Percentiles rank a stretch among this genome's conserved stretches.
phyloP scores from a whole-genome alignment of 345 rosid genomes.

The Gossypioides kirkii region DNA sequence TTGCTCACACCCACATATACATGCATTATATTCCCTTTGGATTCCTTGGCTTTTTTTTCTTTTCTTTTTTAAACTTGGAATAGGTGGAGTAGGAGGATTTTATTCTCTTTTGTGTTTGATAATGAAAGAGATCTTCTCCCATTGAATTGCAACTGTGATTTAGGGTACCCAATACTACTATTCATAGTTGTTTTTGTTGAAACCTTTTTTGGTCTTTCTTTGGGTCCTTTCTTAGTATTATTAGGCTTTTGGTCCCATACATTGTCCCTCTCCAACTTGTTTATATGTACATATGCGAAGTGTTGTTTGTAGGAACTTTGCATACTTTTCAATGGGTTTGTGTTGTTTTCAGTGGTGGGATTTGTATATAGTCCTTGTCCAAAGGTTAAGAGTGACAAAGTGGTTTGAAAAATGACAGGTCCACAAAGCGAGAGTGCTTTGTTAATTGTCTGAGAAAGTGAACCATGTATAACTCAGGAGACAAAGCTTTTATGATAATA shows the following conservation, averaged over 20 bases:
- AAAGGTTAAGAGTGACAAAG: no score
- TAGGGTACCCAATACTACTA: slow-evolving; percentile 11
- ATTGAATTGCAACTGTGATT: slow-evolving; percentile 2
- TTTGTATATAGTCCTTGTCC: no score
- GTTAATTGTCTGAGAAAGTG: no score
- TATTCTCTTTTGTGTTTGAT: background rate
- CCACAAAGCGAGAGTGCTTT: no score
- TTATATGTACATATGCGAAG: background rate
- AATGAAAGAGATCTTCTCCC: slow-evolving; percentile 12
- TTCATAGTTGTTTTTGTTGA: background rate
- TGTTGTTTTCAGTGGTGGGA: no score
- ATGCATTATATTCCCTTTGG: background rate
- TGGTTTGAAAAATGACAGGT: no score
- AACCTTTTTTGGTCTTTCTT: background rate
- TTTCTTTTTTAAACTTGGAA: background rate
- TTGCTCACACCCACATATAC: background rate
- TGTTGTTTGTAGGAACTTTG: no score
- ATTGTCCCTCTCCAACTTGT: background rate
- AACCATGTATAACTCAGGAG: no score
- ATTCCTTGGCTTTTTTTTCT: background rate
- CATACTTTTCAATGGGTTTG: no score
- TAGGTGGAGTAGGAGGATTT: background rate
- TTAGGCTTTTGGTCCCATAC: slow-evolving; percentile 6
- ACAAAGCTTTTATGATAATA: no score
- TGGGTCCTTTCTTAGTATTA: slow-evolving; percentile 13